Evolutionary conservation across 495 filamentous ascomycete species (phyloP), one percentile per base, ranked within the genome.

Genomic region (Geoglossum glabrum): DNA sequence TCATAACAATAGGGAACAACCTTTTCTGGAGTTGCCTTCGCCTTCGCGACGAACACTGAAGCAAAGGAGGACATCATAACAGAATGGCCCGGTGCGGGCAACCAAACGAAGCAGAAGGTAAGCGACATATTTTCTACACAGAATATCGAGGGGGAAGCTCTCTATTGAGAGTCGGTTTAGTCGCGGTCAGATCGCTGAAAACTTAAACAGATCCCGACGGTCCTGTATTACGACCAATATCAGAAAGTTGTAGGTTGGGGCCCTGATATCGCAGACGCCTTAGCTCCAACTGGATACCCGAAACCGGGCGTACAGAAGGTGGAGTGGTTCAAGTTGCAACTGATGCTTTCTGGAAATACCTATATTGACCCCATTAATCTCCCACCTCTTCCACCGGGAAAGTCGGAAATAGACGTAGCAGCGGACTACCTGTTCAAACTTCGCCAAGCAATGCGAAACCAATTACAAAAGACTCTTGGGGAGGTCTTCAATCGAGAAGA

Each of bases 361-460:
- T 86, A 86, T 65, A 86, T 86, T 63, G 82, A 86, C 62, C 82
- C 82, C 55, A 86, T 86, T 69, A 86, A 86, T 74, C 74, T 86
- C 57, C 82, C 82, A 15, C 82, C 82, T 34, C 78, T 86, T 52
- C 82, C 82, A 19, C 82, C 82, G 19, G 82, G 82, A 70, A 86
- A 85, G 72, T 84, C 81, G 15, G 82, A 85, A 66, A 83, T 86
- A 67, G 82, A 86, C 67, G 82, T 86, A 34, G 82, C 82, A 17
- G 82, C 82, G 59, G 82, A 86, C 68, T 86, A 86, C 66, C 77
- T 86, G 15, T 84, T 84, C 73, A 84, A 85, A 68, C 74, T 86
- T 26, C 79, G 82, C 63, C 81, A 83, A 67, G 82, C 82, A 8
- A 86, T 85, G 81, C 73, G 82, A 43, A 79, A 80, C 54, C 79